These are phyloP conservation scores for Cryptosporidium viatorum DNA, from an alignment of 169 alveolate species.

Conservation along the genomic window DNA sequence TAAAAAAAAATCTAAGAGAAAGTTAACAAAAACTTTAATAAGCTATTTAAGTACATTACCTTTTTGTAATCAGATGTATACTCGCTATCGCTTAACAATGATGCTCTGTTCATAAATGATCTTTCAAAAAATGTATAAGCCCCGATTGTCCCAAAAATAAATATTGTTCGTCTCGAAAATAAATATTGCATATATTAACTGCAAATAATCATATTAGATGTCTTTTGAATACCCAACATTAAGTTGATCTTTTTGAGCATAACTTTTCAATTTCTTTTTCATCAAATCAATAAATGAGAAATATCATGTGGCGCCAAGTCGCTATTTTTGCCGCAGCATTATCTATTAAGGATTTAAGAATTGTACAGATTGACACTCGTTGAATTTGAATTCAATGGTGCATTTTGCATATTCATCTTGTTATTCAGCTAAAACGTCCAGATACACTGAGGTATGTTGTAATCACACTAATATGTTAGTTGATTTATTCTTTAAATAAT, in stretches of 20 bases:
- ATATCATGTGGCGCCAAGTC: not conserved
- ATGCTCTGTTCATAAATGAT: conserved; percentile 30
- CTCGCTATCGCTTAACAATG: not conserved
- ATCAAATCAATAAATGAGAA: not conserved
- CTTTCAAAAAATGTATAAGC: conserved; percentile 30
- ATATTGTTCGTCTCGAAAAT: not conserved
- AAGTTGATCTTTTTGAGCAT: not conserved
- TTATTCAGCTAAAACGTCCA: not conserved
- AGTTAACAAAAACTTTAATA: not conserved
- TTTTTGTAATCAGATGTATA: conserved; percentile 34
- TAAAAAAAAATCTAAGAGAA: conserved; percentile 37
- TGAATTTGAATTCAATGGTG: not conserved
- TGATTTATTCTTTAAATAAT: too few relatives aligned
- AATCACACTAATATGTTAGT: not conserved
- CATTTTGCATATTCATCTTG: not conserved
- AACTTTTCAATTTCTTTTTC: not conserved
- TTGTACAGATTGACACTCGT: too few relatives aligned
- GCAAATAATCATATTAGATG: not conserved
- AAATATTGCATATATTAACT: not conserved
- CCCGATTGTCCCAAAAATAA: conserved; percentile 23
- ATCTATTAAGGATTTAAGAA: too few relatives aligned
- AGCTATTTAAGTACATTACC: not conserved
- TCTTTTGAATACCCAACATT: not conserved
- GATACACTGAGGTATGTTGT: not conserved
- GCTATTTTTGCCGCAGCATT: not conserved